A percentile compares a stretch with the other conserved stretches of the same genome.
Evolutionary conservation across 2,329 filamentous ascomycete genomes (phyloP).

Genomic region (Sporothrix phasma): DNA sequence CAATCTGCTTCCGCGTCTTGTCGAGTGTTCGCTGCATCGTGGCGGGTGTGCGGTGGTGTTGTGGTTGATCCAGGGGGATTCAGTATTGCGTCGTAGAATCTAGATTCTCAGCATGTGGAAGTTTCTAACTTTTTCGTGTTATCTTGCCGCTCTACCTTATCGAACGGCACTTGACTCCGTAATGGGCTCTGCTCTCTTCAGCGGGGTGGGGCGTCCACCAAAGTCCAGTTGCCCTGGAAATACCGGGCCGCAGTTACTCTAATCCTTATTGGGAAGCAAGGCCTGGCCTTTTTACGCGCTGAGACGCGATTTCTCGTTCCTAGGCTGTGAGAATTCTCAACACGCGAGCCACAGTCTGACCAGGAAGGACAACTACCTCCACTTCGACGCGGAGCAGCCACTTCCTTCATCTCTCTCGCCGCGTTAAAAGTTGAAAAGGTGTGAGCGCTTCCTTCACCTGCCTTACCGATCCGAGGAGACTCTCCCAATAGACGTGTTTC

Average conservation of each 20-base stretch:
- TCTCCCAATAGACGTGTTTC: not conserved
- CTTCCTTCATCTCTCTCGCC: conserved; percentile 2
- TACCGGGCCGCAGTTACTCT: conserved; percentile 12
- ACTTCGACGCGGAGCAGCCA: conserved; percentile 7
- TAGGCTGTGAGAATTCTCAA: not conserved
- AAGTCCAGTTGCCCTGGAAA: conserved; percentile 19
- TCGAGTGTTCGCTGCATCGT: conserved; percentile 65
- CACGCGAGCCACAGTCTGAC: not conserved
- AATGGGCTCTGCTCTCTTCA: not conserved
- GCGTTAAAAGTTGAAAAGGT: conserved; percentile 4
- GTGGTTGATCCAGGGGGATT: not conserved
- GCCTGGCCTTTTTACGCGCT: conserved; percentile 13
- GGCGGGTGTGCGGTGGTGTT: conserved; percentile 7
- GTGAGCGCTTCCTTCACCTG: not conserved
- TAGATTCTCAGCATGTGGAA: not conserved
- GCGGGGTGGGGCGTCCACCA: conserved; percentile 12
- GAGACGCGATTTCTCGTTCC: conserved; percentile 13
- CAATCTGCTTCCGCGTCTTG: conserved; percentile 82
- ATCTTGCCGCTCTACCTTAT: conserved; percentile 10
- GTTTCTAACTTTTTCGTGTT: not conserved
- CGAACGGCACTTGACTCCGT: conserved; percentile 2
- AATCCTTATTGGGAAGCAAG: conserved; percentile 1
- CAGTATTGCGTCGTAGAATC: not conserved
- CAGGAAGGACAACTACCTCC: not conserved
- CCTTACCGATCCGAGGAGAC: not conserved